Evolutionary conservation across 1,284 basidiomycete genomes (phyloP), one percentile per base, ranked within the genome.

Genomic region (Golubevia pallescens): DNA sequence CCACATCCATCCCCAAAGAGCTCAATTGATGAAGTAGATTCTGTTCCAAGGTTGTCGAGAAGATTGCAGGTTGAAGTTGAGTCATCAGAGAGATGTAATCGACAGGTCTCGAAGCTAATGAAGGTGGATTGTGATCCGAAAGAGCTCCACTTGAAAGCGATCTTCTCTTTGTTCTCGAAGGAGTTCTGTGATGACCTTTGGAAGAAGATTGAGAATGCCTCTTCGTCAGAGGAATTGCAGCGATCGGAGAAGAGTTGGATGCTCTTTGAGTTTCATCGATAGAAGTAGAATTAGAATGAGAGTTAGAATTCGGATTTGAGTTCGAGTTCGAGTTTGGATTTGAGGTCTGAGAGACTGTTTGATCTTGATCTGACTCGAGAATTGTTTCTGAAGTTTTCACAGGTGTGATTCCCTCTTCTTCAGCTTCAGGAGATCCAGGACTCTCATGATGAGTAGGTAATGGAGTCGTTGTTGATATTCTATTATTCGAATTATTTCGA

Each of bases 161-260:
- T 19, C 95, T 91, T 1, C 96, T 91, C 85, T 98, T 98, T 1
- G 95, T 98, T 6, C 95, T 90, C 2, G 92, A 93, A 0, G 95
- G 96, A 0, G 95, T 99, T 14, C 95, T 92, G 14, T 91, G 89
- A 57, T 88, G 87, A 6, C 84, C 83, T 0, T 85, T 80, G 1
- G 62, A 38, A 66, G 66, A 23, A 57, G 13, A 32, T 60, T 3
- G 14, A 10, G 34, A 38, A 38, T 4, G 10, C 10, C 34, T 38
- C 34, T 38, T 38, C 34, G 34, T 38, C 3, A 38, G 34, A 38
- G 3, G 3, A 10, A 5, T 38, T 10, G 34, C 34, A 38, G 61
- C 51, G 48, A 2, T 20, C 19, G 58, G 34, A 8, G 61, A 14
- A 28, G 57, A 54, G 24, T 13, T 58, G 48, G 63, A 57, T 38